Evolutionary conservation across 345 rosid genomes (phyloP), one percentile per base, ranked within the genome.

Genomic region (Moringa oleifera): DNA sequence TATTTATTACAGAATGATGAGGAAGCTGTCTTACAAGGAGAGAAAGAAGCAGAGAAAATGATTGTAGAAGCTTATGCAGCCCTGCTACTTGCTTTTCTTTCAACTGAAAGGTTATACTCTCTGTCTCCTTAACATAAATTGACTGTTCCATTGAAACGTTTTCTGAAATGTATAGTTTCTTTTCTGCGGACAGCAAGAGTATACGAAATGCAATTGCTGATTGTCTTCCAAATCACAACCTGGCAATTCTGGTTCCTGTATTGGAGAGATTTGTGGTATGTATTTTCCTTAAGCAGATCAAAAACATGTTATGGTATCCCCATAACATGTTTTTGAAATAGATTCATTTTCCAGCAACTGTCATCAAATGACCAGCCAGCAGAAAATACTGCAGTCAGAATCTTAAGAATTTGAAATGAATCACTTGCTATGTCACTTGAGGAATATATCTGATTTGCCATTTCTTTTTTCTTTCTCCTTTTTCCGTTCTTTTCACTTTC

Each of bases 181-280:
- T 65, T 75, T 31, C 62, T 61, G 55, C 69, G 60, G 56, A 66
- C 95, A 95, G 99, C 75, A 80, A 65, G 75, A 75, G 79, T 64
- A 89, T 78, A 52, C 94, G 96, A 4, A 79, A 79, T 72, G 81
- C 83, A 25, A 95, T 95, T 69, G 87, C 93, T 24, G 84, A 65
- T 67, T 82, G 73, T 68, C 95, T 95, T 63, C 99, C 99, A 0
- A 77, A 80, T 55, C 91, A 61, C 64, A 81, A 74, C 64, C 74
- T 95, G 51, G 67, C 84, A 17, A 61, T 77, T 69, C 83, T 95
- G 60, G 95, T 95, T 64, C 98, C 99, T 0, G 98, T 91, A 25
- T 71, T 95, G 81, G 96, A 95, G 71, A 95, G 95, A 89, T 95
- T 95, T 75, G 89, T 91, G 98, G 99, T 95, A 89, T 65, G 87